Conservation (phyloP, 2,329 filamentous ascomycete genomes). For the Phaeosphaeriaceae sp. region DNA sequence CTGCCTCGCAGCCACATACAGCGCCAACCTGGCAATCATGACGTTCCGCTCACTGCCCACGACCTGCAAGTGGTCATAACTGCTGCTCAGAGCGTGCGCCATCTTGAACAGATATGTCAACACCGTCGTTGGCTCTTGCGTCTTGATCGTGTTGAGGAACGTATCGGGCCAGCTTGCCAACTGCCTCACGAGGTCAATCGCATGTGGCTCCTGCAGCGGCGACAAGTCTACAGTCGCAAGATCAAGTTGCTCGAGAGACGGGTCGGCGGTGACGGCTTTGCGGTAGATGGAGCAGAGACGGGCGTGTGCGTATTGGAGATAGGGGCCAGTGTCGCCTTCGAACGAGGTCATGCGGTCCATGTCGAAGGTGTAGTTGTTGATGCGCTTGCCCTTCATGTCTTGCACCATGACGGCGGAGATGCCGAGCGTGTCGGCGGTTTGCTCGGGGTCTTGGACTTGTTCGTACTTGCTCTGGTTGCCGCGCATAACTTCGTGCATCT, state of each 20-base stretch:
- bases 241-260: constrained; percentile 60
- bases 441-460: constrained; percentile 83
- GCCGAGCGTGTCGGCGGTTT: constrained; percentile 84
- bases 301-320: constrained; percentile 77
- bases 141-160: constrained; percentile 82
- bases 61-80: constrained; percentile 82
- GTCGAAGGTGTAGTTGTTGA: constrained; percentile 76
- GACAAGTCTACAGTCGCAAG: constrained; percentile 72
- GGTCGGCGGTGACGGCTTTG: constrained; percentile 57
- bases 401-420: constrained; percentile 98
- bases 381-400: constrained; percentile 93
- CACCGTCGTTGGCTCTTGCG: constrained; percentile 75
- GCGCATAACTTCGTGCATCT: constrained; percentile 98
- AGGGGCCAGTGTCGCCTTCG: constrained; percentile 84
- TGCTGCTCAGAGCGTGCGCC: constrained; percentile 79
- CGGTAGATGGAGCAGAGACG: constrained; percentile 52
- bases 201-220: constrained; percentile 75
- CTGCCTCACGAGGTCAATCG: constrained; percentile 74
- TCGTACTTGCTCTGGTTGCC: constrained; percentile 89
- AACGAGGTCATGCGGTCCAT: constrained; percentile 84
- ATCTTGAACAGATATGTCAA: constrained; percentile 83
- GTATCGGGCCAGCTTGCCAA: constrained; percentile 88
- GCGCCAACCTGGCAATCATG: constrained; percentile 68
- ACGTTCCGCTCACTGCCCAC: constrained; percentile 79
- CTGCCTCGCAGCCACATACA: constrained; percentile 78